Conservation (phyloP, 2,329 filamentous ascomycete species). For the Fusarium liriodendri region DNA sequence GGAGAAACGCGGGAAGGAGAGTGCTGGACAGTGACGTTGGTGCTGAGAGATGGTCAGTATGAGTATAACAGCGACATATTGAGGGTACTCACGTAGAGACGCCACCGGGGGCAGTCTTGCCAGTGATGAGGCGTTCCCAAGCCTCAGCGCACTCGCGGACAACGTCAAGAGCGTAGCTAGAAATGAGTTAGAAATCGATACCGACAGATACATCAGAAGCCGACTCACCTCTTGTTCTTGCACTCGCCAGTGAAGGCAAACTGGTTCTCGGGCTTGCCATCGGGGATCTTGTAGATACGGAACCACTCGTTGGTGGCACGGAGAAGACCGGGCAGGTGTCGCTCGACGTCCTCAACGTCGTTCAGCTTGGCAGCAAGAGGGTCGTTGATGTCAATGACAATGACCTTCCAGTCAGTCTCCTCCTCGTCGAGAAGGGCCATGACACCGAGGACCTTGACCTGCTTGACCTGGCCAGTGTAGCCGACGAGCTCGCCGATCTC, state of each 20-base stretch:
- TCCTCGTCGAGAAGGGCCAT: conserved; percentile 99
- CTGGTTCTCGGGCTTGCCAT: conserved; percentile 99
- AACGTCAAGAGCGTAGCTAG: conserved; percentile 91
- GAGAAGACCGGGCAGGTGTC: conserved; percentile 95
- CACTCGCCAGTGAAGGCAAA: conserved; percentile 99
- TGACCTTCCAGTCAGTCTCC: conserved; percentile 99
- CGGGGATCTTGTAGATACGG: conserved; percentile 99
- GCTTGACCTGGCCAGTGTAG: conserved; percentile 97
- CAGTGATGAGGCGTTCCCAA: conserved; percentile 95
- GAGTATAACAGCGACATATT: neutral
- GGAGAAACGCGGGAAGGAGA: conserved; percentile 78
- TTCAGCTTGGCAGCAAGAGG: conserved; percentile 96
- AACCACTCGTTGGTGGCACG: conserved; percentile 99
- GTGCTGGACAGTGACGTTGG: conserved; percentile 81
- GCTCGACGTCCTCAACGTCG: conserved; percentile 98
- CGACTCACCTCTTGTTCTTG: conserved; percentile 94
- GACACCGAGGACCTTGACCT: conserved; percentile 99
- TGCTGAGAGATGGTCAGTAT: conserved; percentile 62
- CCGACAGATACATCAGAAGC: neutral
- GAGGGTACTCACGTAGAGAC: conserved; percentile 79
- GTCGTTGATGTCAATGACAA: conserved; percentile 98
- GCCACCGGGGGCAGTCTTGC: conserved; percentile 82
- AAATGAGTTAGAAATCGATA: conserved; percentile 21
- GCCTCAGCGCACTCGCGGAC: conserved; percentile 96
- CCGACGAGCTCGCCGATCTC: conserved; percentile 99